Evolutionary conservation across 768 basidiomycete species (phyloP), one percentile per base, ranked within the genome.

Genomic region (Hydnum rufescens): DNA sequence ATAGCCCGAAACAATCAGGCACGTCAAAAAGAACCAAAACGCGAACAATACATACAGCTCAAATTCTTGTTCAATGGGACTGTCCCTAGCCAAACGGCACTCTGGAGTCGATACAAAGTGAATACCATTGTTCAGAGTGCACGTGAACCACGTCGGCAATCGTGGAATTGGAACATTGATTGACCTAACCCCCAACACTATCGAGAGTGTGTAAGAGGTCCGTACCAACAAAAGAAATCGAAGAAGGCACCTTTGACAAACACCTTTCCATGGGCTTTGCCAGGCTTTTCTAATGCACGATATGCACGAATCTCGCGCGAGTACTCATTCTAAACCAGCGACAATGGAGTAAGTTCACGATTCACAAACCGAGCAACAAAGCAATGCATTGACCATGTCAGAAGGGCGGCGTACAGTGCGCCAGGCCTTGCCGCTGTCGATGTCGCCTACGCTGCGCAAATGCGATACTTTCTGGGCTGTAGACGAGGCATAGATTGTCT

Each of bases 121-220:
- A 49, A 96, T 92, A 4, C 90, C 92, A 60, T 97, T 97, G 65
- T 97, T 95, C 56, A 97, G 71, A 0, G 87, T 88, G 63, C 87
- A 87, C 5, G 80, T 81, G 54, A 95, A 68, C 26, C 68, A 72
- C 0, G 90, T 89, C 0, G 74, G 66, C 57, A 85, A 72, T n/a
- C 68, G 66, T 0, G 90, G 92, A 29, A 96, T 58, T 0, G 92
- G 90, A 30, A 95, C 67, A 52, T 74, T 70, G 32, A 95, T 69
- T 46, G 73, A 74, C 58, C 75, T 82, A 54, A 89, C 71, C 32
- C 80, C 78, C 31, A 86, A 63, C 23, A 96, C 92, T 93, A 58
- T 5, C 6, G 3, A 22, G 0, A 26, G 13, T 16, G 26, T 39
- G 13, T 49, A 49, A 57, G 52, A 55, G n/a, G 4, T 3, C 0